Conservation (phyloP, 2,329 filamentous ascomycete species). For the Aspergillus tanneri region DNA sequence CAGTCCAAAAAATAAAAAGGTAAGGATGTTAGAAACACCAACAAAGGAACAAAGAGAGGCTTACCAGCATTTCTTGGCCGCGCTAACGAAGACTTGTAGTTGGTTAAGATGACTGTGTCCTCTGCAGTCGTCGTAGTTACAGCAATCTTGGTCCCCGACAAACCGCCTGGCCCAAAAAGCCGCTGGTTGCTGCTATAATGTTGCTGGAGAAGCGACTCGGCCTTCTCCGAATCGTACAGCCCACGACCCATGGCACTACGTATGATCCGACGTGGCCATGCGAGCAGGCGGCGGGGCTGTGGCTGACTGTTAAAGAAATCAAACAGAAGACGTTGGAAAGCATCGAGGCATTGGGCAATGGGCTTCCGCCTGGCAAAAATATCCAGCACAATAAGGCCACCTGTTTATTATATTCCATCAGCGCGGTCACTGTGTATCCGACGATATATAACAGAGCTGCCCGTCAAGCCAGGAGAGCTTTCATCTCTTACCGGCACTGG, state of each 20-base stretch:
- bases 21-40: background rate
- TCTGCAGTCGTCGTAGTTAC: background rate
- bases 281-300: background rate
- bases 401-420: background rate
- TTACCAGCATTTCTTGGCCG: slow-evolving; percentile 1
- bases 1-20: background rate
- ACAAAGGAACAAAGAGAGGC: background rate
- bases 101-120: slow-evolving; percentile 1
- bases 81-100: background rate
- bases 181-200: slow-evolving; percentile 3
- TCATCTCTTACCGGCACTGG: slow-evolving; percentile 7
- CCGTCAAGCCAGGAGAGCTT: background rate
- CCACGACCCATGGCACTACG: background rate
- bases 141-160: slow-evolving; percentile 1
- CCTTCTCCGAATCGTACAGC: background rate
- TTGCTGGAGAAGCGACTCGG: background rate
- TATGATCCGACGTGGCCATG: background rate
- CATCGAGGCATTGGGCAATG: slow-evolving; percentile 1
- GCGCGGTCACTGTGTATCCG: background rate
- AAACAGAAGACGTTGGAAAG: slow-evolving; percentile 1
- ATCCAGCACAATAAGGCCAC: slow-evolving; percentile 3
- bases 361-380: slow-evolving; percentile 1
- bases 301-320: slow-evolving; percentile 1
- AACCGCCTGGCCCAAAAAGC: background rate
- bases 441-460: background rate